Percentiles rank a stretch among this genome's conserved stretches.
These are phyloP conservation scores for Aegilops tauschii DNA, from an alignment of 176 grass and related monocot species.

Conservation along the genomic window DNA sequence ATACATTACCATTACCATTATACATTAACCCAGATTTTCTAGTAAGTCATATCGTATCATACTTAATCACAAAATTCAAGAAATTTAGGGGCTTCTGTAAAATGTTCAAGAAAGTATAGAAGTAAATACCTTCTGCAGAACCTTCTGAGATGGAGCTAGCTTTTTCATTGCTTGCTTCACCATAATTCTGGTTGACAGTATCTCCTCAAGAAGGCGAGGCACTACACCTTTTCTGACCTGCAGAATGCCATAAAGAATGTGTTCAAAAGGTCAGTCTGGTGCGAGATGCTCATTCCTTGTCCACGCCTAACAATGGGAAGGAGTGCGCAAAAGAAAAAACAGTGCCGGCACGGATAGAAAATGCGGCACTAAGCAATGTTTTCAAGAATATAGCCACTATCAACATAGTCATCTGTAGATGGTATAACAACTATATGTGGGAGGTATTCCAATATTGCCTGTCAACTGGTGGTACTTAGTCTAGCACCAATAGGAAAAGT, in stretches of 20 bases:
- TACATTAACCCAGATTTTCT: neutral
- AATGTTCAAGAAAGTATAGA: constrained; percentile 1
- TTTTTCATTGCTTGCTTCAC: constrained; percentile 96
- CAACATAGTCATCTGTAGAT: neutral
- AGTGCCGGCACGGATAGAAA: neutral
- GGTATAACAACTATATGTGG: constrained; percentile 3
- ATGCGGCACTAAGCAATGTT: constrained; percentile 16
- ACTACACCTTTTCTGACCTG: constrained; percentile 94
- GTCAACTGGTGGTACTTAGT: neutral
- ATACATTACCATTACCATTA: neutral
- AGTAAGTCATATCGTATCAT: constrained; percentile 5
- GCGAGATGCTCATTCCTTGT: neutral
- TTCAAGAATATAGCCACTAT: constrained; percentile 27
- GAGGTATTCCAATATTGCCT: neutral
- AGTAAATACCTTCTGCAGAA: constrained; percentile 76
- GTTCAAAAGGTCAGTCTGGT: constrained; percentile 15
- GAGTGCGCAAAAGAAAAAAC: constrained; percentile 6
- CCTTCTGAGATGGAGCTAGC: constrained; percentile 62
- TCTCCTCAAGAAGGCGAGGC: constrained; percentile 76
- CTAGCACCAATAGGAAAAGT: neutral
- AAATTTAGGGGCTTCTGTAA: constrained; percentile 11
- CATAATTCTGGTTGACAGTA: constrained; percentile 95
- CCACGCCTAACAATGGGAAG: neutral
- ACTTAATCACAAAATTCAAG: constrained; percentile 6
- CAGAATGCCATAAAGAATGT: constrained; percentile 36